Percentiles rank a stretch among this genome's conserved stretches.
These are phyloP conservation scores for Xylaria sp. DNA, from an alignment of 495 filamentous ascomycete species.

Conservation along the genomic window DNA sequence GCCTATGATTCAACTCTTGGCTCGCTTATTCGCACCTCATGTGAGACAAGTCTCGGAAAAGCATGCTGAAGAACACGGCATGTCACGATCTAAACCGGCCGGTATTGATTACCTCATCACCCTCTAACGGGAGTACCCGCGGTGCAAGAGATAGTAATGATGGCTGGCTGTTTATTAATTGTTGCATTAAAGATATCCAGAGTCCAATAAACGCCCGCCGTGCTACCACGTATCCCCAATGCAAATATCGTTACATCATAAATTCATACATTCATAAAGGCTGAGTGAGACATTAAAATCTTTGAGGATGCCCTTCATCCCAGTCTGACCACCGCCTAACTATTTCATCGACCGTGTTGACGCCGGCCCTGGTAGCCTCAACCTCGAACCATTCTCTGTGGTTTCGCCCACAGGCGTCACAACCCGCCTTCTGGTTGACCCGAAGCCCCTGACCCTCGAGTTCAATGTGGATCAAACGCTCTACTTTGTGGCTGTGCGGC, in stretches of 20 bases:
- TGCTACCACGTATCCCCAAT: not conserved
- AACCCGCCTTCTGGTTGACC: constrained; percentile 62
- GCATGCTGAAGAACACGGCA: not conserved
- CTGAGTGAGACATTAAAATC: constrained; percentile 7
- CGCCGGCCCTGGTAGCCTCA: constrained; percentile 71
- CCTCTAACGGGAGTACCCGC: not conserved
- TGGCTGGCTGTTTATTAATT: not conserved
- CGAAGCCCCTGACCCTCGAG: constrained; percentile 71
- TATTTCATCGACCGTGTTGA: constrained; percentile 81
- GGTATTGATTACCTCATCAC: not conserved
- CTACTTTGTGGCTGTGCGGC: constrained; percentile 86
- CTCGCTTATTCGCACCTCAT: not conserved
- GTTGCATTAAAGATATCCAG: not conserved
- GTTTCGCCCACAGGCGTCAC: constrained; percentile 80
- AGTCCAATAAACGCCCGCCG: not conserved
- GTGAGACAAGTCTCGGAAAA: not conserved
- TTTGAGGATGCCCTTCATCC: constrained; percentile 53
- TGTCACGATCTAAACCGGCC: not conserved
- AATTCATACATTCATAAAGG: constrained; percentile 5
- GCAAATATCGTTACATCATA: constrained; percentile 22
- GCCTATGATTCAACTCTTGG: not conserved
- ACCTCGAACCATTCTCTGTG: constrained; percentile 98
- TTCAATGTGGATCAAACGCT: constrained; percentile 90
- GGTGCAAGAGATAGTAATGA: no score
- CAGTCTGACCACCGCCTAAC: constrained; percentile 87